These are phyloP conservation scores for Capniomyces stellatus DNA, from an alignment of 371 early-diverging fungal genomes.

Conservation along the genomic window DNA sequence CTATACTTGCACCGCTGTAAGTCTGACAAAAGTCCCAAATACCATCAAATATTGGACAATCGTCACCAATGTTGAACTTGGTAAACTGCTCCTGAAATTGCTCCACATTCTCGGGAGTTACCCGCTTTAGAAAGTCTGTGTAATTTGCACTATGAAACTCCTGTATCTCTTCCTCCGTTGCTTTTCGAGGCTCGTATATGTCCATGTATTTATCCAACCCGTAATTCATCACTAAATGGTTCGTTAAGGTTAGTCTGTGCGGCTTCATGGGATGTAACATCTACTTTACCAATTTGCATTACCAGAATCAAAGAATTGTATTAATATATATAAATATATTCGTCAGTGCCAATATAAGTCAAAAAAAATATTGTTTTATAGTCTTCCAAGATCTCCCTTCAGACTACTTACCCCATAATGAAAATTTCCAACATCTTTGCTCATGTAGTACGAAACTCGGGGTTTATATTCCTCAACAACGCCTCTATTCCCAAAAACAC, in stretches of 20 bases:
- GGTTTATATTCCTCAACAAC: constrained; percentile 22
- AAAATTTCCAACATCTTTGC: constrained; percentile 70
- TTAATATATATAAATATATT: too few species aligned
- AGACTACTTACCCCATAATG: constrained; percentile 71
- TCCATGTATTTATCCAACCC: constrained; percentile 74
- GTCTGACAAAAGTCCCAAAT: constrained; percentile 89
- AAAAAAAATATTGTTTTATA: not conserved
- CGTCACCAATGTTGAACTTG: constrained; percentile 82
- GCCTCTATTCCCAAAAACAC: not conserved
- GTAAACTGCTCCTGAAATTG: constrained; percentile 42
- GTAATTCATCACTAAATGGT: constrained; percentile 75
- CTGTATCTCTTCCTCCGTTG: constrained; percentile 88
- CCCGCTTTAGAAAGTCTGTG: constrained; percentile 89
- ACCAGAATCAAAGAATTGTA: too few species aligned
- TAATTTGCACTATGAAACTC: constrained; percentile 96
- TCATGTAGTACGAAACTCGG: constrained; percentile 70
- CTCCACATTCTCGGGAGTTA: constrained; percentile 77
- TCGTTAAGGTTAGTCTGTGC: constrained; percentile 76
- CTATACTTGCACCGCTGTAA: constrained; percentile 74
- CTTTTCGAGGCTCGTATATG: constrained; percentile 71
- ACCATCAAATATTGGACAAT: constrained; percentile 95
- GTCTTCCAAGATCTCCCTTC: too few species aligned
- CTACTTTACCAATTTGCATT: too few species aligned
- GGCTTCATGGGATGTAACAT: constrained; percentile 95
- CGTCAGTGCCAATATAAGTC: constrained; percentile 19